Evolutionary conservation across 2,329 filamentous ascomycete species (phyloP).

Genomic region (Aureobasidium sp.): DNA sequence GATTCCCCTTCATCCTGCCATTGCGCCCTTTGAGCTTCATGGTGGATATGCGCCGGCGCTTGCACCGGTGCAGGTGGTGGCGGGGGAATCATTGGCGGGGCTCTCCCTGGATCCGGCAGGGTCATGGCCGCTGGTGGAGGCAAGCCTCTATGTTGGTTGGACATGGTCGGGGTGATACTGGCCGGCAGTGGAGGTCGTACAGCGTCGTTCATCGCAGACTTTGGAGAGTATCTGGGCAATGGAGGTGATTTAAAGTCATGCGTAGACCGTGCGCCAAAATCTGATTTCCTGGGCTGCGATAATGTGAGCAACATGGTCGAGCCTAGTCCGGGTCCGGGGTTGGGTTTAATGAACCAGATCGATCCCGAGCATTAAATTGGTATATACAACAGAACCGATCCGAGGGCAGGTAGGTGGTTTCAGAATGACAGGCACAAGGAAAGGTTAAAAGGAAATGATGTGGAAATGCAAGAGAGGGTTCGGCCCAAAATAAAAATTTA

Average conservation of each 20-base stretch:
- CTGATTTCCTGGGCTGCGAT: constrained; percentile 40
- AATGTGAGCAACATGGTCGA: constrained; percentile 44
- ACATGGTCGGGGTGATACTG: constrained; percentile 40
- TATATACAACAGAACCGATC: constrained; percentile 13
- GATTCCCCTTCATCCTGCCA: constrained; percentile 43
- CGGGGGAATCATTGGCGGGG: constrained; percentile 26
- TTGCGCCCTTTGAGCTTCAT: constrained; percentile 1
- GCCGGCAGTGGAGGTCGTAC: constrained; percentile 35
- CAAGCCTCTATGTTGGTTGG: constrained; percentile 46
- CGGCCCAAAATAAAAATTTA: constrained; percentile 3
- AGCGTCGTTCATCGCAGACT: constrained; percentile 33
- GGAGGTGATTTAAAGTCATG: constrained; percentile 43
- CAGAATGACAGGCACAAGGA: not conserved
- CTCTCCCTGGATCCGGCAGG: constrained; percentile 41
- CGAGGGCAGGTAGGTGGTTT: not conserved
- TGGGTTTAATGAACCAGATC: constrained; percentile 11
- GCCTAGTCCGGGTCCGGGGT: constrained; percentile 7
- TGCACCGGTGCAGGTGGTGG: constrained; percentile 28
- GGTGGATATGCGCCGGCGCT: constrained; percentile 13
- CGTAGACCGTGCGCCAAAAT: constrained; percentile 41
- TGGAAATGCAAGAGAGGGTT: not conserved
- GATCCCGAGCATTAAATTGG: constrained; percentile 10
- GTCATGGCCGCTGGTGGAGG: constrained; percentile 49
- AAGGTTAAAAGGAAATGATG: not conserved
- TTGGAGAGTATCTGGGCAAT: constrained; percentile 34